These are phyloP conservation scores for Lathyrus sativus DNA, from an alignment of 306 rosid species.

Conservation along the genomic window DNA sequence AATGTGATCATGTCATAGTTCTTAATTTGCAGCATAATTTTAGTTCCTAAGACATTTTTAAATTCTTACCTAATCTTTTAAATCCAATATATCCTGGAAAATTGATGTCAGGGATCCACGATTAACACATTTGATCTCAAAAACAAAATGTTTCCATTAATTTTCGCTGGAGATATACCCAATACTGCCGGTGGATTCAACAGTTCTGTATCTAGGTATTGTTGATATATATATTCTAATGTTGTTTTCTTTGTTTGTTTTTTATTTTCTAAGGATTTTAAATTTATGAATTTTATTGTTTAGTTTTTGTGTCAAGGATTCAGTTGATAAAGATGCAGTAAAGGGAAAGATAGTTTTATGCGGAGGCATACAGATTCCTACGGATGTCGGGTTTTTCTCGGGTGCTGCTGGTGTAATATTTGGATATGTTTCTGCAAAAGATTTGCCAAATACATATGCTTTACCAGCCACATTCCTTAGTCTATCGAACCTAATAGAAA, in stretches of 20 bases:
- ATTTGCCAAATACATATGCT: background rate
- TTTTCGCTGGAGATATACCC: slow-evolving; percentile 52
- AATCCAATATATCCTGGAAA: too few species aligned
- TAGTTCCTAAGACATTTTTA: too few species aligned
- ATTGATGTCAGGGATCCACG: slow-evolving; percentile 23
- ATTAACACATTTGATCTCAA: slow-evolving; percentile 48
- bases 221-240: too few species aligned
- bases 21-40: too few species aligned
- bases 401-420: slow-evolving; percentile 47
- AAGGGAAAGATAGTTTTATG: slow-evolving; percentile 61
- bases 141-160: slow-evolving; percentile 38
- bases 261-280: too few species aligned
- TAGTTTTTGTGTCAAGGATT: slow-evolving; percentile 8
- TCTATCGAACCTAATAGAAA: background rate
- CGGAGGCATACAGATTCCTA: background rate
- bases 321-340: slow-evolving; percentile 40
- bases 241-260: too few species aligned
- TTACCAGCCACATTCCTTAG: slow-evolving; percentile 39
- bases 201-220: slow-evolving; percentile 39
- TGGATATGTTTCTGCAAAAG: slow-evolving; percentile 10
- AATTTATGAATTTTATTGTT: too few species aligned
- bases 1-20: too few species aligned
- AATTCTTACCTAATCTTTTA: too few species aligned
- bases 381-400: rapidly evolving
- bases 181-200: slow-evolving; percentile 21